Base-by-base conservation (phyloP, 805 yeast species). In the Vanderwaltozyma yarrowii region DNA sequence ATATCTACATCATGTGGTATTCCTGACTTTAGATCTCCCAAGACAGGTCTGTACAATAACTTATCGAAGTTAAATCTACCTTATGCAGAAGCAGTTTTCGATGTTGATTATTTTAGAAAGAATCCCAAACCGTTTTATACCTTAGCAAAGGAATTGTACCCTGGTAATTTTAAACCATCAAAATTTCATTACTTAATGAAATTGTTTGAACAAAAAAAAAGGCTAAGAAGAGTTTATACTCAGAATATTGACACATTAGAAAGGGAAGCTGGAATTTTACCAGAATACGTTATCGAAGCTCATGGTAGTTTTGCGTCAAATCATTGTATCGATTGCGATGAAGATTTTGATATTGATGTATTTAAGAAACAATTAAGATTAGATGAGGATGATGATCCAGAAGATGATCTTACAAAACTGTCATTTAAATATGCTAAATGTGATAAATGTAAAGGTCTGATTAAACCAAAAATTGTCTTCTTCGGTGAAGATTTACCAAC, bases 241-340 rank as follows among this genome's bases (percentile, higher is more conserved):
- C 97, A 89, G 56, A 89, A 89, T 55, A 88, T 89, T 35, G 97
- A 89, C 55, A 87, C 96, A 1, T 65, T 89, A 44, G 98, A 89
- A 55, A 69, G 94, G 46, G 64, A 80, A 15, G 92, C 95, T 0
- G 95, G 95, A 0, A 73, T 89, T 2, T 52, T 64, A 1, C 75
- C 66, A 15, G 76, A 77, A 12, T 67, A 61, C 42, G 67, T 89
- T 2, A 79, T 89, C 0, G 96, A 87, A 52, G 97, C 97, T 0
- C 97, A 89, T 60, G 98, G 98, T 0, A 84, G 95, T 2, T 89
- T 89, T 69, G 94, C 92, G 1, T 59, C 56, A 1, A 82, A 80
- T 49, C 92, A 81, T 47, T 89, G 98, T 54, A 80, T 87, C 33
- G 76, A 80, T 16, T 89, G 98, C 61, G 42, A 60, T 2, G 56